phyloP scores from a whole-genome alignment of 441 rosid genomes.

The Adansonia madagascariensis region DNA sequence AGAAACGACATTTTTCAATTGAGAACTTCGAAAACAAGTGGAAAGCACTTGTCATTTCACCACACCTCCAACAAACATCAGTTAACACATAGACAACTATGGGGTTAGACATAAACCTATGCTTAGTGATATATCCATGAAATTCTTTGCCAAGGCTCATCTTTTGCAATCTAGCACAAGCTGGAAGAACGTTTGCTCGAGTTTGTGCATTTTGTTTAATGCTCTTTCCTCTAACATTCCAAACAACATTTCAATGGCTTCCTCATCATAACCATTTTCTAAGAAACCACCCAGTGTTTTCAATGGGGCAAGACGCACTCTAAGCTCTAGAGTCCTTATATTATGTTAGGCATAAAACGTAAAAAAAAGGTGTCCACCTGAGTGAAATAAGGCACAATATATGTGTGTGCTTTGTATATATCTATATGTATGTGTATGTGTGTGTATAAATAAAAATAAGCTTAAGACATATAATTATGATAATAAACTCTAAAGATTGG shows the following conservation, averaged over 20 bases:
- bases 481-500: too few species aligned
- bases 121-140: slow-evolving; percentile 59
- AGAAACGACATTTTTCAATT: slow-evolving; percentile 47
- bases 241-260: slow-evolving; percentile 47
- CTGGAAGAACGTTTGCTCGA: slow-evolving; percentile 57
- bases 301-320: too few species aligned
- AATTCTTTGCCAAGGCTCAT: slow-evolving; percentile 51
- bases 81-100: slow-evolving; percentile 62
- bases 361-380: too few species aligned
- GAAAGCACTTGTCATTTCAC: slow-evolving; percentile 50
- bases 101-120: slow-evolving; percentile 46
- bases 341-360: too few species aligned
- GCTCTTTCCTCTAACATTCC: slow-evolving; percentile 56
- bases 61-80: slow-evolving; percentile 63
- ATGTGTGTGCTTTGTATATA: too few species aligned
- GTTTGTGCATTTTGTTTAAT: slow-evolving; percentile 56
- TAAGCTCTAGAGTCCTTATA: too few species aligned
- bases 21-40: slow-evolving; percentile 55
- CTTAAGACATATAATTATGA: too few species aligned
- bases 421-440: too few species aligned
- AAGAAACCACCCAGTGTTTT: slow-evolving; percentile 62
- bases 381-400: too few species aligned
- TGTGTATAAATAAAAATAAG: too few species aligned
- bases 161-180: slow-evolving; percentile 57
- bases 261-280: slow-evolving; percentile 55